Percentiles rank a stretch among this genome's conserved stretches.
Conservation (phyloP, 2,329 filamentous ascomycete genomes). For the Trichoderma lentiforme region DNA sequence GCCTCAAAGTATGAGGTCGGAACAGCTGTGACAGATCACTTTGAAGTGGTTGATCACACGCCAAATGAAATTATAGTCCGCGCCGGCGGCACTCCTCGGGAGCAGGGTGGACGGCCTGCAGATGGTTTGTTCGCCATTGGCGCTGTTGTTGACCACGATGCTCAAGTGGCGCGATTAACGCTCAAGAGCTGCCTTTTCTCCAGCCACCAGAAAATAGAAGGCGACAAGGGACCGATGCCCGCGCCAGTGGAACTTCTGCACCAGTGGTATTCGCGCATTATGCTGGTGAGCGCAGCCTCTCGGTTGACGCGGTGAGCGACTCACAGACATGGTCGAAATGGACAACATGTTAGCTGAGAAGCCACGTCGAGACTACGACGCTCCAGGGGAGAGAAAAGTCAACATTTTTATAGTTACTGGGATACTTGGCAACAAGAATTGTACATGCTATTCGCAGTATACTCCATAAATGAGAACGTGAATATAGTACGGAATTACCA, state of each 20-base stretch:
- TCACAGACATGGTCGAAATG: not conserved
- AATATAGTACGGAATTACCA: not conserved
- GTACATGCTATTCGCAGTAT: not conserved
- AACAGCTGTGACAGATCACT: constrained; percentile 66
- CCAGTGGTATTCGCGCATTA: constrained; percentile 42
- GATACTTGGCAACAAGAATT: not conserved
- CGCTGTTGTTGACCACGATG: constrained; percentile 56
- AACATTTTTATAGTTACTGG: not conserved
- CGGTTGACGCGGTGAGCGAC: not conserved
- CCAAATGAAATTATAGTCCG: constrained; percentile 58
- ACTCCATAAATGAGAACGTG: not conserved
- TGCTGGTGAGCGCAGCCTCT: constrained; percentile 20
- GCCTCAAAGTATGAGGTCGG: constrained; percentile 59
- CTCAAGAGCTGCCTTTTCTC: constrained; percentile 62
- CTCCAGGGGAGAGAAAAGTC: not conserved
- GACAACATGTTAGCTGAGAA: not conserved
- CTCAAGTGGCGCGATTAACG: constrained; percentile 59
- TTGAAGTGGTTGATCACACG: constrained; percentile 66
- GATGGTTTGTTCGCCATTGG: constrained; percentile 67
- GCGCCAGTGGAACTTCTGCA: constrained; percentile 30
- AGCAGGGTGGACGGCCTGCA: constrained; percentile 51
- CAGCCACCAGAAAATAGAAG: constrained; percentile 37
- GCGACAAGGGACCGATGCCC: constrained; percentile 33
- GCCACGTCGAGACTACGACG: not conserved
- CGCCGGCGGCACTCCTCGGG: constrained; percentile 62